Evolutionary conservation across 1,139 yeast genomes (phyloP).

Genomic region (Dujonia santamariae): DNA sequence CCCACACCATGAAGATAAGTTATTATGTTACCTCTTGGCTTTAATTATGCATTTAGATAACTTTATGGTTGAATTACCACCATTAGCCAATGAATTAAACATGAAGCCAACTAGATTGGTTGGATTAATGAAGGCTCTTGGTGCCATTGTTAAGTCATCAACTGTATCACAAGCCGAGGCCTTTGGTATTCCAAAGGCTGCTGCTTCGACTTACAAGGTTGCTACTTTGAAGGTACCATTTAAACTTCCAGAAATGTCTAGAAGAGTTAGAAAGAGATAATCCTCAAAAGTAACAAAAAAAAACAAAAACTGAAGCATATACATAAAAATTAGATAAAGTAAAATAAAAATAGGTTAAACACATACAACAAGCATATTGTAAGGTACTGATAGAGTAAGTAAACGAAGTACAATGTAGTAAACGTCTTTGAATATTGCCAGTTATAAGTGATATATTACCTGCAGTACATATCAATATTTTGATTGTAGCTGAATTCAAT

Average conservation of each 20-base stretch:
- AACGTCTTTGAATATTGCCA: too few species aligned
- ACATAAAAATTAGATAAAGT: too few species aligned
- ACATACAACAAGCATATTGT: too few species aligned
- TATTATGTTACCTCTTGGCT: conserved; percentile 75
- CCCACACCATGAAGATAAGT: conserved; percentile 83
- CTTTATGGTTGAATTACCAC: conserved; percentile 72
- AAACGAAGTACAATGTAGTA: too few species aligned
- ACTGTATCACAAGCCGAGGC: conserved; percentile 83
- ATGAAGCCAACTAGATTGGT: conserved; percentile 74
- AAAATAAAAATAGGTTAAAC: too few species aligned
- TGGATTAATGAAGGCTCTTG: conserved; percentile 73
- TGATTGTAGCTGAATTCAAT: too few species aligned
- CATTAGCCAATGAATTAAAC: conserved; percentile 81
- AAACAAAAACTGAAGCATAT: too few species aligned
- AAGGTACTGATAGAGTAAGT: too few species aligned
- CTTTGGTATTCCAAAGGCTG: conserved; percentile 67
- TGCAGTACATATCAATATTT: too few species aligned
- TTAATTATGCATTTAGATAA: conserved; percentile 73
- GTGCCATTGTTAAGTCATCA: conserved; percentile 74
- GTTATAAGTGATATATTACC: too few species aligned
- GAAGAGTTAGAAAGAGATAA: conserved; percentile 53
- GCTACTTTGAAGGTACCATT: conserved; percentile 88
- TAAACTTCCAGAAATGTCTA: conserved; percentile 78
- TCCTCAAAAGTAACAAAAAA: too few species aligned
- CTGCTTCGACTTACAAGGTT: conserved; percentile 67